Evolutionary conservation across 495 filamentous ascomycete species (phyloP), one percentile per base, ranked within the genome.

Genomic region (Penicillium simplicissimum): DNA sequence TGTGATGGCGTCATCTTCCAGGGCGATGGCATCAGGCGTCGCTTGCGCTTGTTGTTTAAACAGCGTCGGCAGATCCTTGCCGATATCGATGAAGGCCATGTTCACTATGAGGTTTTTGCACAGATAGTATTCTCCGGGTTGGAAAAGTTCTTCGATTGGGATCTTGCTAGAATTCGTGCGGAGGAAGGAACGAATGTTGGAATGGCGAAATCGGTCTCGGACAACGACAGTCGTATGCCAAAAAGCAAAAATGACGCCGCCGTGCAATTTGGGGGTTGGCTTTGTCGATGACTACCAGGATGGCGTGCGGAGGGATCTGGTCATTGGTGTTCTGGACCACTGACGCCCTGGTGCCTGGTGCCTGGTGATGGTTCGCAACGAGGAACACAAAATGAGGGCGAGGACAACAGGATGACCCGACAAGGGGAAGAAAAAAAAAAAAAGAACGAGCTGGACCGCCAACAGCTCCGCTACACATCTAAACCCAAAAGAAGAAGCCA

Each of bases 21-120:
- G 67, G 1, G 87, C 87, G 60, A 86, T 64, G 35, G 79, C 78
- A 71, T 87, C 71, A 10, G 86, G 87, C 8, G 85, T 87, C 23
- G 77, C 76, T 34, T 74, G 72, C 31, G 80, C 85, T 74, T 90
- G 87, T 52, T 79, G 67, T 25, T 67, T 66, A 66, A 88, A 87
- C 40, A 89, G 80, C 21, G 86, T 79, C 4, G 84, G 80, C 21
- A 90, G 75, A 61, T 90, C 86, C 70, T 87, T 85, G 55, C 64
- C 80, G 60, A 69, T 85, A 67, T 90, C 86, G 61, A 90, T 79
- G 62, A 86, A 60, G 43, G 84, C 57, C 80, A 85, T 57, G 42
- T 53, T 37, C 15, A 14, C 6, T 7, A 2, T 35, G 49, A 11
- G 2, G 49, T 53, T 19, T 34, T n/a, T n/a, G n/a, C 1, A 9